Evolutionary conservation across 2,329 filamentous ascomycete genomes (phyloP).

Genomic region (Diplocarpon mali): DNA sequence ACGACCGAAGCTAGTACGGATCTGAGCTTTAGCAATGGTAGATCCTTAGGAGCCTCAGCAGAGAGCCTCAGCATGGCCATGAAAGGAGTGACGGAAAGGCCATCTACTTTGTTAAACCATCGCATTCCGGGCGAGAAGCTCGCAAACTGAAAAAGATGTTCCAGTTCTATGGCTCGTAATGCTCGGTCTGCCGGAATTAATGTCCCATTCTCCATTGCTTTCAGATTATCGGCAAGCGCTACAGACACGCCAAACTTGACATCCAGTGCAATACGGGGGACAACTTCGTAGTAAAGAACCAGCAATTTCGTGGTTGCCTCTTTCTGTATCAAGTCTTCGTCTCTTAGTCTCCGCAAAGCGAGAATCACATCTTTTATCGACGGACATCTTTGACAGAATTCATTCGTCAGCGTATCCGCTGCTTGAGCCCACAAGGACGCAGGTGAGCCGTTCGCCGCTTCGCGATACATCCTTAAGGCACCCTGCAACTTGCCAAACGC

Average conservation of each 20-base stretch:
- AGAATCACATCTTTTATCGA: slow-evolving; percentile 70
- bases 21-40: slow-evolving; percentile 40
- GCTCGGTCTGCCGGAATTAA: slow-evolving; percentile 35
- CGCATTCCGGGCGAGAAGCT: slow-evolving; percentile 72
- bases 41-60: slow-evolving; percentile 35
- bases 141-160: slow-evolving; percentile 72
- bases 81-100: slow-evolving; percentile 56
- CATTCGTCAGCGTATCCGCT: slow-evolving; percentile 52
- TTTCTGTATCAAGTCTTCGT: slow-evolving; percentile 61
- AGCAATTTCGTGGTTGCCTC: slow-evolving; percentile 72
- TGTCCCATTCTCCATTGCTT: slow-evolving; percentile 42
- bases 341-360: slow-evolving; percentile 57
- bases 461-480: slow-evolving; percentile 32
- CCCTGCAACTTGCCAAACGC: slow-evolving; percentile 66
- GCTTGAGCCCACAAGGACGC: slow-evolving; percentile 57
- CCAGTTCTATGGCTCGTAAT: slow-evolving; percentile 61
- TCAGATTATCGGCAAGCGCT: slow-evolving; percentile 58
- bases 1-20: slow-evolving; percentile 49
- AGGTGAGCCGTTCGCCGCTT: slow-evolving; percentile 26
- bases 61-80: slow-evolving; percentile 55
- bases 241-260: slow-evolving; percentile 84
- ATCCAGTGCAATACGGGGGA: slow-evolving; percentile 68
- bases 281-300: slow-evolving; percentile 71
- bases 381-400: slow-evolving; percentile 70
- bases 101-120: slow-evolving; percentile 73